phyloP scores from a whole-genome alignment of 2,329 filamentous ascomycete species.

The Teratosphaeria epicoccoides region DNA sequence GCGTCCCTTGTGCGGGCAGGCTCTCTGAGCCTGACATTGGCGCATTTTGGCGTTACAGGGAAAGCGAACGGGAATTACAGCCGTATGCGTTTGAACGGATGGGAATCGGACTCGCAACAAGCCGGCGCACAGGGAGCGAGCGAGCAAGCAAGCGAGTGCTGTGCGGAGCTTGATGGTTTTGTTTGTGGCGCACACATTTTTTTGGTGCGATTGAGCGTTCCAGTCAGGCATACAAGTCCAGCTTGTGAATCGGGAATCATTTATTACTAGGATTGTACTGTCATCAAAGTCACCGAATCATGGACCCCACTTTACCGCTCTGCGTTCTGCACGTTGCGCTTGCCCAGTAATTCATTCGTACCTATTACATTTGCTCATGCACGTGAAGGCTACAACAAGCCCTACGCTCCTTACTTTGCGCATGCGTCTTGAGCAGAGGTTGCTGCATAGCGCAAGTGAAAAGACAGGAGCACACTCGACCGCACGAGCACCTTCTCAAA shows the following conservation, averaged over 20 bases:
- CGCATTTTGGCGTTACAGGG: neutral
- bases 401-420: neutral
- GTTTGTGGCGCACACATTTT: neutral
- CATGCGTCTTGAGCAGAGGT: neutral
- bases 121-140: neutral
- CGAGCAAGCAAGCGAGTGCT: neutral
- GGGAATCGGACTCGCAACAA: neutral
- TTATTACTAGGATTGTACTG: neutral
- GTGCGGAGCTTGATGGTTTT: neutral
- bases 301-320: neutral
- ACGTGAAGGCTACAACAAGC: neutral
- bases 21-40: neutral
- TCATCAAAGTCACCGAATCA: neutral
- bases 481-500: neutral
- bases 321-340: neutral
- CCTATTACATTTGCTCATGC: neutral
- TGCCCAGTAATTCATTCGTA: neutral
- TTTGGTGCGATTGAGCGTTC: neutral
- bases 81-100: neutral
- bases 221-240: neutral
- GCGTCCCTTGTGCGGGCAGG: neutral
- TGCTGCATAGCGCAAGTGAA: neutral
- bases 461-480: neutral
- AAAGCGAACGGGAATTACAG: neutral
- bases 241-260: neutral